phyloP scores from a whole-genome alignment of 1,284 basidiomycete species.

The Leccinum proximum region DNA sequence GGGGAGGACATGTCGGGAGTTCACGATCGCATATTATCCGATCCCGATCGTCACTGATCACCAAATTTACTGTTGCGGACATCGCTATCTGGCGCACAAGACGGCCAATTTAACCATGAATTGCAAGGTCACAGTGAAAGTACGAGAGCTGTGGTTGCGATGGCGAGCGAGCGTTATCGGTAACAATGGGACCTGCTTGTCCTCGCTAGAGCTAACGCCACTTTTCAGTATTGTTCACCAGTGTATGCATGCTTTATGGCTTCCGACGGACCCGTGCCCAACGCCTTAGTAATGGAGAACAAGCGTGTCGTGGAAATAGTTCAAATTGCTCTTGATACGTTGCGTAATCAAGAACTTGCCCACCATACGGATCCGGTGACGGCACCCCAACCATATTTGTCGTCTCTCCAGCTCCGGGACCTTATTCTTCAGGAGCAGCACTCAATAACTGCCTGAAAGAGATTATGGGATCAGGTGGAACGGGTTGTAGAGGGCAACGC shows the following conservation, averaged over 20 bases:
- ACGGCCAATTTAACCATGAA: slow-evolving; percentile 68
- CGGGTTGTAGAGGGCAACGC: slow-evolving; percentile 90
- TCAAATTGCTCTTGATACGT: slow-evolving; percentile 73
- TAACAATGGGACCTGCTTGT: slow-evolving; percentile 35
- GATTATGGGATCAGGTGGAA: slow-evolving; percentile 87
- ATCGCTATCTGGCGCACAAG: slow-evolving; percentile 76
- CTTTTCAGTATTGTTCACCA: slow-evolving; percentile 31
- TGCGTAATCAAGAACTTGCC: slow-evolving; percentile 85
- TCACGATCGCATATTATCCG: slow-evolving; percentile 20
- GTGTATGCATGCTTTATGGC: slow-evolving; percentile 35
- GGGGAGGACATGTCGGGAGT: slow-evolving; percentile 71
- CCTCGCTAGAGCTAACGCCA: slow-evolving; percentile 19
- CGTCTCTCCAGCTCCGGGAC: slow-evolving; percentile 91
- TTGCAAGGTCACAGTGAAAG: slow-evolving; percentile 71
- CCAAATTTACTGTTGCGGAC: slow-evolving; percentile 46
- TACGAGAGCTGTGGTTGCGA: slow-evolving; percentile 61
- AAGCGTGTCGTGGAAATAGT: slow-evolving; percentile 76
- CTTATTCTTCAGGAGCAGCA: slow-evolving; percentile 83
- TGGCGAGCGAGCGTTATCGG: slow-evolving; percentile 71
- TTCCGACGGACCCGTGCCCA: slow-evolving; percentile 44
- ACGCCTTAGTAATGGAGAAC: slow-evolving; percentile 60
- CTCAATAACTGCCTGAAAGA: slow-evolving; percentile 62
- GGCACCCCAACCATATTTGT: slow-evolving; percentile 78
- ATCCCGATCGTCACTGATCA: slow-evolving; percentile 24
- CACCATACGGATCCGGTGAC: slow-evolving; percentile 85